Evolutionary conservation across 352 stramenopile genomes (phyloP).

Genomic region (Pythium rishiriense): DNA sequence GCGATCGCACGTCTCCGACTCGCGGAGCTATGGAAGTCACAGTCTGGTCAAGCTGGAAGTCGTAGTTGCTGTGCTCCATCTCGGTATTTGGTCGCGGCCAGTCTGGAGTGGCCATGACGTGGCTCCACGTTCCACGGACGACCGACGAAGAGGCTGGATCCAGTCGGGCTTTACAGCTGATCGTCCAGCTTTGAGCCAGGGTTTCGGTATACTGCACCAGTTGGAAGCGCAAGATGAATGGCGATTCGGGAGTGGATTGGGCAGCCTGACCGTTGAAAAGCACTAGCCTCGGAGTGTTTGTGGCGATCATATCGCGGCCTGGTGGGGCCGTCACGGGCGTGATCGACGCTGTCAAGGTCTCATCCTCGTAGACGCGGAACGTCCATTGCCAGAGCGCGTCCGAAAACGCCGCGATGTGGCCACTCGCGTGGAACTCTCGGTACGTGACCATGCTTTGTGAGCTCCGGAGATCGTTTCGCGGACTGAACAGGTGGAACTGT

Average conservation of each 20-base stretch:
- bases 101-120: background rate
- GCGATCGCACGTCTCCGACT: background rate
- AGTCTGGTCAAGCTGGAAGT: background rate
- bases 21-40: background rate
- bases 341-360: constrained; percentile 10
- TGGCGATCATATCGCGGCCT: background rate
- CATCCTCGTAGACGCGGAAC: constrained; percentile 3
- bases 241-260: background rate
- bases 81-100: background rate
- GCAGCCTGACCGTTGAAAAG: constrained; percentile 11
- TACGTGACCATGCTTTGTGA: background rate
- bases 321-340: background rate
- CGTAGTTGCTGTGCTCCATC: background rate
- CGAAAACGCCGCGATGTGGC: constrained; percentile 1
- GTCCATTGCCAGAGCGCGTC: background rate
- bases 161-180: constrained; percentile 11
- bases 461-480: too few relatives aligned
- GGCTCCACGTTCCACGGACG: constrained; percentile 8
- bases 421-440: constrained; percentile 1
- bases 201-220: background rate
- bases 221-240: constrained; percentile 1
- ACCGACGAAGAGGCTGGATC: background rate
- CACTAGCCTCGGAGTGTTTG: background rate
- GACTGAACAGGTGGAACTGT: too few relatives aligned
- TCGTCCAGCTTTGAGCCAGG: background rate